Conservation (phyloP, 208 protist genomes). For the Phytomonas francai region DNA sequence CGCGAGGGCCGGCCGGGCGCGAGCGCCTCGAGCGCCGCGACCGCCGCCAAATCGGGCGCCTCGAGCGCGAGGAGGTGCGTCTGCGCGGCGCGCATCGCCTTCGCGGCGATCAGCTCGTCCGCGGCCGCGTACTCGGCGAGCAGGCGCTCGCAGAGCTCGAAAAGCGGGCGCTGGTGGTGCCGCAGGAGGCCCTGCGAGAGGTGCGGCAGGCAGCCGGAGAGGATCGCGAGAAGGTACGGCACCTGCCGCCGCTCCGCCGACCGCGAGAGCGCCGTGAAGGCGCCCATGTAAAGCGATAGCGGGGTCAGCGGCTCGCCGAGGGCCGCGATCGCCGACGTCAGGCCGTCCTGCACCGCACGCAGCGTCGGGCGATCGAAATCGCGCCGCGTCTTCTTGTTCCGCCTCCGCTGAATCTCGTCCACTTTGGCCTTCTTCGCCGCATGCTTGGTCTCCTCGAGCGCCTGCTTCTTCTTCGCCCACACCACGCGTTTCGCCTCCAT, state of each 20-base stretch:
- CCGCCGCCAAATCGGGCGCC: conserved; percentile 36
- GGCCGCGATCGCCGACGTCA: conserved; percentile 51
- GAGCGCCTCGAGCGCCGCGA: conserved; percentile 35
- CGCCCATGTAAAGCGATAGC: conserved; percentile 75
- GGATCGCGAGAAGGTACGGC: conserved; percentile 75
- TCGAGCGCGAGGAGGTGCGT: conserved; percentile 51
- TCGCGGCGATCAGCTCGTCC: conserved; percentile 55
- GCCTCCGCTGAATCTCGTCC: conserved; percentile 38
- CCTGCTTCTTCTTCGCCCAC: conserved; percentile 45
- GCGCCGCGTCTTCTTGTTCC: conserved; percentile 73
- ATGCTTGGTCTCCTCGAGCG: conserved; percentile 29
- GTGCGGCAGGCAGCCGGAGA: conserved; percentile 58
- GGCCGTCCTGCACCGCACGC: conserved; percentile 62
- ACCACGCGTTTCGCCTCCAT: conserved; percentile 48
- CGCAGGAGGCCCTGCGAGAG: conserved; percentile 64
- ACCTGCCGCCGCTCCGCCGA: conserved; percentile 64
- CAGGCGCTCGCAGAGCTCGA: conserved; percentile 54
- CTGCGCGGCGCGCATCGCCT: conserved; percentile 70
- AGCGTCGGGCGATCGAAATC: conserved; percentile 56
- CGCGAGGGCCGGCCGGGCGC: conserved; percentile 69
- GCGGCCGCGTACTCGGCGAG: conserved; percentile 56
- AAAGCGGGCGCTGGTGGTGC: conserved; percentile 34
- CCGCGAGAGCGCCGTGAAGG: conserved; percentile 52
- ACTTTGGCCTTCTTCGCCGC: conserved; percentile 31
- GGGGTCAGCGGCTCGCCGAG: conserved; percentile 60